A percentile compares a stretch with the other conserved stretches of the same genome.
phyloP scores from a whole-genome alignment of 2,329 filamentous ascomycete genomes.

The Fusarium fujikuroi region DNA sequence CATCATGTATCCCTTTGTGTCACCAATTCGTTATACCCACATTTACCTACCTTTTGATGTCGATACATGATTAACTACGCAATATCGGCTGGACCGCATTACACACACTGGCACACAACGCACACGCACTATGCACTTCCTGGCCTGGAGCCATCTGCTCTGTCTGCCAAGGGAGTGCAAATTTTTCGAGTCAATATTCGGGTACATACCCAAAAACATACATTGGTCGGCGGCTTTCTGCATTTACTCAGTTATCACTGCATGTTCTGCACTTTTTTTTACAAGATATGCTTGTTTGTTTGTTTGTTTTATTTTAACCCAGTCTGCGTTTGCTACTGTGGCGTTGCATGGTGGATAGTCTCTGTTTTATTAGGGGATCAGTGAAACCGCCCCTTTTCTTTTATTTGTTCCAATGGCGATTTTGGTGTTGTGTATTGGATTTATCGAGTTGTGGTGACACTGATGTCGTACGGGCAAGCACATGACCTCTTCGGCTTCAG shows the following conservation, averaged over 20 bases:
- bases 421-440: conserved; percentile 8
- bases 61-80: conserved; percentile 15
- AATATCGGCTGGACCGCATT: conserved; percentile 36
- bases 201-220: conserved; percentile 15
- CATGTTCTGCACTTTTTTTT: neutral
- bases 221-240: conserved; percentile 28
- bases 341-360: conserved; percentile 12
- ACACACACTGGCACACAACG: neutral
- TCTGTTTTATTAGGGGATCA: neutral
- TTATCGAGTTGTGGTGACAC: conserved; percentile 19
- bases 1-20: conserved; percentile 23
- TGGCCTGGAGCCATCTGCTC: neutral
- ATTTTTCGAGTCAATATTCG: conserved; percentile 6
- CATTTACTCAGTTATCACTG: conserved; percentile 21
- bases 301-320: neutral
- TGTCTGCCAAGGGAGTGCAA: neutral
- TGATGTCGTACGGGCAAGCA: conserved; percentile 15
- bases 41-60: conserved; percentile 40
- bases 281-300: neutral
- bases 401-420: conserved; percentile 2
- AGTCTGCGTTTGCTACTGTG: conserved; percentile 8
- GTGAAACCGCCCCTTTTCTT: neutral
- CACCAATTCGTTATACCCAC: conserved; percentile 25
- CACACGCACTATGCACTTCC: neutral
- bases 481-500: conserved; percentile 13